A percentile compares a stretch with the other conserved stretches of the same genome.
phyloP scores from a whole-genome alignment of 108 stramenopile species.

The Fragilaria radians region DNA sequence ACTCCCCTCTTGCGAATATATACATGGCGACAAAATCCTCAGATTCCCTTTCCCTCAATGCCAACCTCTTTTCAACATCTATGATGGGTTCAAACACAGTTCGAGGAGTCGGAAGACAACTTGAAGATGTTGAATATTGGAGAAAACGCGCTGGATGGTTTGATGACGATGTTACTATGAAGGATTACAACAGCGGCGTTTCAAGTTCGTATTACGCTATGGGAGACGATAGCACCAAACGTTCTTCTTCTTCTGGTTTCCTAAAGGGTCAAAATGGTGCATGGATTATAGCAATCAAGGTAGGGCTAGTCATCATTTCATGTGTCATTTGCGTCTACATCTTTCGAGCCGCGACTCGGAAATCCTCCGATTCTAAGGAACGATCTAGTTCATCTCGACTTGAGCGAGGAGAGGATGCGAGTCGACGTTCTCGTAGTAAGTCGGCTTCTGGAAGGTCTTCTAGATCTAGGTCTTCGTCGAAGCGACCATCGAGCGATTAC shows the following conservation, averaged over 20 bases:
- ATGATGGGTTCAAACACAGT: background rate
- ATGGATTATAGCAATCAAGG: constrained; percentile 13
- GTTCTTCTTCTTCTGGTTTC: background rate
- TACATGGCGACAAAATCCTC: no score
- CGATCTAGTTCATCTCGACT: constrained; percentile 7
- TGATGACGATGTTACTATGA: constrained; percentile 75
- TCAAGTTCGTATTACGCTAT: constrained; percentile 33
- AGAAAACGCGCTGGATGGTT: constrained; percentile 73
- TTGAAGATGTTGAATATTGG: constrained; percentile 78
- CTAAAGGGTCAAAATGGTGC: background rate
- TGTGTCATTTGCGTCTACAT: constrained; percentile 40
- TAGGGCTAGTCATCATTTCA: constrained; percentile 35
- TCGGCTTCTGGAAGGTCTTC: constrained; percentile 30
- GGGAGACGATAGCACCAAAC: constrained; percentile 1
- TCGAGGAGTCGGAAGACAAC: background rate
- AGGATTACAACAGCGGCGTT: constrained; percentile 58
- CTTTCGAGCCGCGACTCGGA: constrained; percentile 38
- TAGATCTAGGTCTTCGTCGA: constrained; percentile 7
- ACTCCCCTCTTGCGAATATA: no score
- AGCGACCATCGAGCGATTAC: constrained; percentile 33
- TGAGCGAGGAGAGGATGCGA: constrained; percentile 2
- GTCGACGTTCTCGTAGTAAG: constrained; percentile 22
- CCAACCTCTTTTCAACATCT: no score
- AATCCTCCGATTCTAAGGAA: constrained; percentile 9
- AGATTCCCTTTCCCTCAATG: no score